Conservation (phyloP, 2,329 filamentous ascomycete genomes). For the Aureobasidium zeae region DNA sequence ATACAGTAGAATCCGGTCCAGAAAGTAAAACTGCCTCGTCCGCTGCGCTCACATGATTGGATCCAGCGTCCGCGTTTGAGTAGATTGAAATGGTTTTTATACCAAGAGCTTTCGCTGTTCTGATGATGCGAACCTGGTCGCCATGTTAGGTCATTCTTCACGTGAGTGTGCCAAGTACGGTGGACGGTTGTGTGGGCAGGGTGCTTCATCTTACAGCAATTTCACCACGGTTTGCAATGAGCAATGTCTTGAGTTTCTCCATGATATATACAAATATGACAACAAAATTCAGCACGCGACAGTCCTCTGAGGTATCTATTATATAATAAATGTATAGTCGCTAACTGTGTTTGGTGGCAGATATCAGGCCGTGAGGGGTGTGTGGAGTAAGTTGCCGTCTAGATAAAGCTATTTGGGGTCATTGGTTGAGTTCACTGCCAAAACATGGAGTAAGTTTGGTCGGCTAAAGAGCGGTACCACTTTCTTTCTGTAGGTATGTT, state of each 20-base stretch:
- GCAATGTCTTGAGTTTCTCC: conserved; percentile 41
- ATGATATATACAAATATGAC: no score
- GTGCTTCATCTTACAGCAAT: conserved; percentile 14
- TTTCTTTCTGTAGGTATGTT: no score
- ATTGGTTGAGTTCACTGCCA: no score
- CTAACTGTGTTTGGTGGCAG: no score
- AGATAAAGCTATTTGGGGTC: no score
- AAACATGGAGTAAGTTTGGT: no score
- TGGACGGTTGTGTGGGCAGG: background rate
- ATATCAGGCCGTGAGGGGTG: no score
- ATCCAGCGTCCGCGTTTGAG: conserved; percentile 46
- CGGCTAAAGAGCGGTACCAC: no score
- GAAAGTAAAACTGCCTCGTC: conserved; percentile 45
- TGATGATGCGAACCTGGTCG: conserved; percentile 39
- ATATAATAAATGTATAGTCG: no score
- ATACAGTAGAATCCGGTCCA: conserved; percentile 41
- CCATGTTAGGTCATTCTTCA: conserved; percentile 9
- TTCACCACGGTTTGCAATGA: conserved; percentile 48
- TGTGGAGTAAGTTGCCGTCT: no score
- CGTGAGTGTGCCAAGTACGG: background rate
- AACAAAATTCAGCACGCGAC: no score
- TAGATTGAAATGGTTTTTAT: conserved; percentile 50
- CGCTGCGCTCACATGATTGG: conserved; percentile 45
- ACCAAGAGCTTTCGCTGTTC: conserved; percentile 41
- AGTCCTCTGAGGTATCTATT: no score